Evolutionary conservation across 768 basidiomycete species (phyloP), one percentile per base, ranked within the genome.

Genomic region (Psilocybe cubensis): DNA sequence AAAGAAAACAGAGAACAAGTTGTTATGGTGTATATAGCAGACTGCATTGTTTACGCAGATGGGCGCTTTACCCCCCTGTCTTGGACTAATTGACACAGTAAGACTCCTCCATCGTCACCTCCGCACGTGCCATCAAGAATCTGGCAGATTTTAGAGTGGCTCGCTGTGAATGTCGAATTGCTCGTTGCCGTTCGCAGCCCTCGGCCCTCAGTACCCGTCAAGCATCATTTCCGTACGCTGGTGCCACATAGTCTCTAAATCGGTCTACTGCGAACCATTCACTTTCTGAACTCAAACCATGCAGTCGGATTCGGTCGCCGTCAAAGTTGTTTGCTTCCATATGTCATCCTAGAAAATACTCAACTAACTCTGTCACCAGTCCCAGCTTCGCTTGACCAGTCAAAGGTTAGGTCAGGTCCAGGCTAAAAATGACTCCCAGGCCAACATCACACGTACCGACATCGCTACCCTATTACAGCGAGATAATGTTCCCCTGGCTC

Each of bases 341-440:
- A 59, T 40, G 42, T 17, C n/a, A 33, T 20, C 40, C 18, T 11
- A 40, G 25, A 29, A 38, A 45, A 21, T 18, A n/a, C 21, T 23
- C 29, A 42, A 24, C 35, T 60, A 33, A 64, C 54, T 46, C 28
- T 35, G 25, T 38, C 41, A 35, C 38, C 21, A 43, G 90, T 73
- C 79, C 18, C 84, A 88, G 57, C 76, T 92, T 45, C 80, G 86
- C 57, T 75, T 82, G 23, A 81, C 89, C 7, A 82, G 83, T 44
- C 86, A 88, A 60, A 79, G 79, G 49, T 76, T 92, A 25, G 86
- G 85, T 18, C 88, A 91, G 62, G 68, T 89, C 17, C 88, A 89
- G 66, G 84, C 86, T 59, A 84, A 83, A 69, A 83, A 86, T 57
- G 87, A 91, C 61, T 83, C 88, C 4, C 79, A 85, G 65, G 80